Evolutionary conservation across 2,329 filamentous ascomycete genomes (phyloP), one percentile per base, ranked within the genome.

Genomic region (Botrytis hyacinthi): DNA sequence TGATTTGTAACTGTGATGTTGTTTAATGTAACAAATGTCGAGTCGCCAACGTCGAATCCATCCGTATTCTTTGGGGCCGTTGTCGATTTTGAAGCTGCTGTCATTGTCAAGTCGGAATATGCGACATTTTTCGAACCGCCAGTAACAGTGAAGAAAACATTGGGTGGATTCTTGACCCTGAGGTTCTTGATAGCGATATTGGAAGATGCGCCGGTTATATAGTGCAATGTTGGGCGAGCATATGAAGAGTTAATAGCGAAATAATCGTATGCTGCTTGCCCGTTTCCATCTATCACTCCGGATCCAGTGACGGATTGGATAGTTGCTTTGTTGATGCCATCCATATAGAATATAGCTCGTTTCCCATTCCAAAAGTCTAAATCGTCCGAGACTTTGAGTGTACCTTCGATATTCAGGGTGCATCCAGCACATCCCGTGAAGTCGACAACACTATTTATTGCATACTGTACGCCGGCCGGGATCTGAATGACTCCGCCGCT

Each of bases 1-100:
- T 89, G 87, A 80, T 89, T 89, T 78, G 85, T 83, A 72, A 89
- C 82, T 70, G 80, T 83, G 37, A 85, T 85, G 57, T 85, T 84
- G 70, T 81, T 83, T 78, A 89, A 86, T 65, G 82, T 84, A 42
- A 88, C 81, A 59, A 83, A 83, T n/a, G 80, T 82, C 26, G 82
- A 84, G 51, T 78, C 80, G 42, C 84, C 84, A 48, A 87, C 82
- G 73, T 87, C 84, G 75, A 87, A 87, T 10, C 82, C 86, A 74
- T 89, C 87, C 4, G 87, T 89, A 81, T 89, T 89, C 76, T 85
- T 83, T 82, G 85, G 77, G 1, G 74, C 73, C 40, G 83, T 83
- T 42, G 74, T 73, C 7, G 82, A 84, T 16, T 81, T 83, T 4
- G 83, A 84, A 3, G 78, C 78, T 0, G 84, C 83, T 14, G 79